These are phyloP conservation scores for Sporothrix pallida DNA, from an alignment of 2,329 filamentous ascomycete species.

Conservation along the genomic window DNA sequence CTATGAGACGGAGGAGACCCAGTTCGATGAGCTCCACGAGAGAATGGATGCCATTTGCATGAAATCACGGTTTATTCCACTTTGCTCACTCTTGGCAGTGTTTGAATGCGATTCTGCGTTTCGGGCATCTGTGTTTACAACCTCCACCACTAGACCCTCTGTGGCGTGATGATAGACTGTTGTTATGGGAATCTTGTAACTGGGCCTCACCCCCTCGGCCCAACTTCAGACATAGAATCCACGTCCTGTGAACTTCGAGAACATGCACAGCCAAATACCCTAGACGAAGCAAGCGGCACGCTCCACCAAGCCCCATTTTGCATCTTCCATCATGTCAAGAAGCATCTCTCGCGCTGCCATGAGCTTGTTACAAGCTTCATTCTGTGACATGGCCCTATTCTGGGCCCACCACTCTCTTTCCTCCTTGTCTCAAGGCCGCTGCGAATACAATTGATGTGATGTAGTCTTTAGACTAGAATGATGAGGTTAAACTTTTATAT, in stretches of 20 bases:
- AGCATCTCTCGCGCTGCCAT: background rate
- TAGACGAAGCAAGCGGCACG: too few species aligned
- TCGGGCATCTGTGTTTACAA: background rate
- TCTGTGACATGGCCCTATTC: background rate
- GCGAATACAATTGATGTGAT: too few species aligned
- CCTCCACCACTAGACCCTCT: background rate
- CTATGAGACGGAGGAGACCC: too few species aligned
- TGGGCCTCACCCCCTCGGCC: constrained; percentile 3
- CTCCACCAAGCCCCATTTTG: too few species aligned
- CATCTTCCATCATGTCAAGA: too few species aligned
- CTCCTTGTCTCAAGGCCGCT: background rate
- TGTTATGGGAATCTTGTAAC: background rate
- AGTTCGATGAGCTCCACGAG: too few species aligned
- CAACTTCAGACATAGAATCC: background rate
- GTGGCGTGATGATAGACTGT: background rate
- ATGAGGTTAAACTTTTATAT: background rate
- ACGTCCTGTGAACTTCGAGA: too few species aligned
- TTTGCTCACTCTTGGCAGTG: background rate
- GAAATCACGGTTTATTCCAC: background rate
- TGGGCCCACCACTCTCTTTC: background rate
- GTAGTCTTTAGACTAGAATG: background rate
- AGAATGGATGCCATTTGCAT: too few species aligned
- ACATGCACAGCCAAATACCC: too few species aligned
- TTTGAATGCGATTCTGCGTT: background rate
- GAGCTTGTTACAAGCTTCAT: background rate